Base-by-base conservation (phyloP, 441 rosid species). In the Populus hybrid region DNA sequence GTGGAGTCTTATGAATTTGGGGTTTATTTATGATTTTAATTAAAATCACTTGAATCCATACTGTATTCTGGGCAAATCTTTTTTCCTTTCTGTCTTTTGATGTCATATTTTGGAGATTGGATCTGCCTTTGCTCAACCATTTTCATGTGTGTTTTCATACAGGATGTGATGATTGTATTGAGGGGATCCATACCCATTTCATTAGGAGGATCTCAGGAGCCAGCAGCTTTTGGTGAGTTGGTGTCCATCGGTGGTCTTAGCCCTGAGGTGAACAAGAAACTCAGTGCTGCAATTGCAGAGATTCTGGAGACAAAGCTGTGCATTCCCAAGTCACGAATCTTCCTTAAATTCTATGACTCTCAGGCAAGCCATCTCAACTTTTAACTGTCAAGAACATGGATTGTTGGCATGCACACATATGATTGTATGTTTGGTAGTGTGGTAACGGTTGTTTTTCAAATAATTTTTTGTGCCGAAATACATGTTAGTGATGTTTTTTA, bases 81-180 rank as follows among this genome's bases (percentile, higher is more conserved):
- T 30, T 30, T 30, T 30, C 32, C 32, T 30, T 30, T 30, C 32
- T 30, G 4, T 50, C 14, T 35, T 42, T 42, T 42, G 14, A 42
- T 42, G 14, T 50, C n/a, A 50, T 50, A 50, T 50, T 50, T 16
- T 16, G 20, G 59, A 14, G 0, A 50, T 16, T 14, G n/a, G n/a
- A 50, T 50, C 20, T 50, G 59, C 59, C 59, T 50, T 14, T 50
- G 59, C 38, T 53, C 40, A 30, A 32, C 53, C 53, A 70, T 50
- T 50, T 50, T 11, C 50, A 32, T 68, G 46, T 73, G 65, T 72
- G 32, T 73, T 34, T 35, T 64, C 63, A 34, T 82, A 88, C 92
- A 94, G 99, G 91, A 94, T 84, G 97, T 94, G 87, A 95, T 94
- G 97, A 82, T 95, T 81, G 97, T 94, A 86, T 80, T 95, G 88